Evolutionary conservation across 345 rosid species (phyloP), one percentile per base, ranked within the genome.

Genomic region (Combretum micranthum): DNA sequence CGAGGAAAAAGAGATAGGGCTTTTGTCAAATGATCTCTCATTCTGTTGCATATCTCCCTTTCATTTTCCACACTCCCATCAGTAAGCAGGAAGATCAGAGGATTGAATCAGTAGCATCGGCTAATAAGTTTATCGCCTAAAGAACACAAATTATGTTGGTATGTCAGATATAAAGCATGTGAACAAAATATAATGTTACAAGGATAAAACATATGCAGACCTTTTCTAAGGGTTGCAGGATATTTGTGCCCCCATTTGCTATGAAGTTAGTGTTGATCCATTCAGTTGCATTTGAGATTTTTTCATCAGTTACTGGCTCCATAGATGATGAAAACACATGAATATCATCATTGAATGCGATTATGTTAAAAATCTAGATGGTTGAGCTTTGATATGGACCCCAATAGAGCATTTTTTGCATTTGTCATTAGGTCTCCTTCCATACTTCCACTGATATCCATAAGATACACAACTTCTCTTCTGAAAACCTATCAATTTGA

Each of bases 51-150:
- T 63, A 93, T 87, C 53, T 78, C 83, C 72, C 79, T 81, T 70
- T 93, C 99, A 66, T 93, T 76, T 59, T 87, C 88, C 54, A 89
- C 90, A 64, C 88, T 50, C 45, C 99, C 99, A 71, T 93, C 99
- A 48, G 99, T 82, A 52, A 93, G 79, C 19, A 93, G 86, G 70
- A 89, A 82, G 60, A 93, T 76, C 43, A 85, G 65, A 64, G 99
- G 96, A 83, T 67, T 21, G 86, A 82, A 58, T 62, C 71, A 8
- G 37, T 70, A 55, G 83, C 21, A 42, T 82, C 86, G 16, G 84
- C 76, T 58, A 93, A 70, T 68, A 93, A 64, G 55, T 80, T 80
- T 74, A 87, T 69, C 22, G 99, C 97, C 99, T 93, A 70, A 64
- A 53, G 60, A 43, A 55, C 57, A 26, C 22, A 54, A 61, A 14